Conservation (phyloP, 495 filamentous ascomycete genomes). For the Penicillium robsamsonii region DNA sequence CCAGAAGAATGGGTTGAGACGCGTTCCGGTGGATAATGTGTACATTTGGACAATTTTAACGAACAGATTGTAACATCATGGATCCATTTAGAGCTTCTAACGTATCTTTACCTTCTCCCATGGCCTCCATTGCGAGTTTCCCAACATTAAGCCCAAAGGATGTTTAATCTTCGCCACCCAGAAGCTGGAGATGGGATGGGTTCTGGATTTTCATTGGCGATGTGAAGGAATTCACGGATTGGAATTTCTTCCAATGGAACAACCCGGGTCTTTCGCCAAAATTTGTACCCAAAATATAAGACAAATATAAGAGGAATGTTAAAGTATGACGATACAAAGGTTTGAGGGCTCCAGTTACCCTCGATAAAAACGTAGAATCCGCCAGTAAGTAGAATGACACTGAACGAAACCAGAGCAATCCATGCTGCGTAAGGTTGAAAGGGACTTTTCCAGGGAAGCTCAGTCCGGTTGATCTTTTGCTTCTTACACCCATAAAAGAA, state of each 20-base stretch:
- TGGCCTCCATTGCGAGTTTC: not conserved
- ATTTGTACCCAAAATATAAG: conserved; percentile 52
- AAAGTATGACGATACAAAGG: conserved; percentile 23
- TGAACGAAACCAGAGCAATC: conserved; percentile 41
- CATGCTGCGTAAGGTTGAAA: conserved; percentile 50
- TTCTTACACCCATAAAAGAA: conserved; percentile 47
- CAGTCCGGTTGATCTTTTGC: conserved; percentile 37
- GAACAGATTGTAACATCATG: not conserved
- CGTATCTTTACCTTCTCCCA: not conserved
- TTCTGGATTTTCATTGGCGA: conserved; percentile 1
- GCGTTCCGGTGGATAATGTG: not conserved
- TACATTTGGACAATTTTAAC: not conserved
- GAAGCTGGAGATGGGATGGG: conserved; percentile 2
- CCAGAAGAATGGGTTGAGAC: not conserved
- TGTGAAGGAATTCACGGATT: conserved; percentile 5
- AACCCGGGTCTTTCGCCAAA: conserved; percentile 49
- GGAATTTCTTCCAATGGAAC: conserved; percentile 45
- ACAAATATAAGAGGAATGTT: conserved; percentile 51
- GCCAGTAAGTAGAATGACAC: conserved; percentile 29
- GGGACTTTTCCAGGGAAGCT: conserved; percentile 45
- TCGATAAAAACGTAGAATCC: conserved; percentile 42
- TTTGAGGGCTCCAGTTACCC: conserved; percentile 30
- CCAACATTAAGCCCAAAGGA: conserved; percentile 1
- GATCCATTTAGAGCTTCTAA: not conserved
- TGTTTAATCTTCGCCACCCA: not conserved